Evolutionary conservation across 768 basidiomycete genomes (phyloP).

Genomic region (Trametes sanguinea): DNA sequence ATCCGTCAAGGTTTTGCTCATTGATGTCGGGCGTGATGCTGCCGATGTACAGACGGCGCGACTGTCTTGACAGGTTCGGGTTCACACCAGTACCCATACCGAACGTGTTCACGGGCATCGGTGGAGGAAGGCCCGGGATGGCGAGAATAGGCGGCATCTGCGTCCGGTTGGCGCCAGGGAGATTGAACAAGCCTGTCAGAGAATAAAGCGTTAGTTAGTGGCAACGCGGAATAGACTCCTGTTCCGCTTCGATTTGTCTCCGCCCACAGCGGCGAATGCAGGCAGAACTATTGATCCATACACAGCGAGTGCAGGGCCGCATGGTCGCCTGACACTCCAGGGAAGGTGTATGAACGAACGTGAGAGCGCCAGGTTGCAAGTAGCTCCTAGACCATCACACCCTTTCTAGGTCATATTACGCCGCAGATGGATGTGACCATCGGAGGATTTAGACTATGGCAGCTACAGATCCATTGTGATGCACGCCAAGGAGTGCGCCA

Average conservation of each 20-base stretch:
- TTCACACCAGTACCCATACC: slow-evolving; percentile 86
- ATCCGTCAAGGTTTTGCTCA: slow-evolving; percentile 87
- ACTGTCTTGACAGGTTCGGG: slow-evolving; percentile 90
- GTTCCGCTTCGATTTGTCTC: neutral
- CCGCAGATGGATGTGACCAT: neutral
- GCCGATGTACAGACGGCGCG: slow-evolving; percentile 93
- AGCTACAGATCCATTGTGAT: neutral
- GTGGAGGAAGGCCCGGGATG: slow-evolving; percentile 79
- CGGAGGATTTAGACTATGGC: neutral
- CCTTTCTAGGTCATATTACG: slow-evolving; percentile 1
- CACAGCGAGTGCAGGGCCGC: neutral
- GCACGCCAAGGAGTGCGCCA: slow-evolving; percentile 2
- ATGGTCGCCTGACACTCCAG: neutral
- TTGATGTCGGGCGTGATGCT: slow-evolving; percentile 95
- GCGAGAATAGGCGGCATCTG: slow-evolving; percentile 82
- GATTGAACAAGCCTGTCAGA: slow-evolving; percentile 85
- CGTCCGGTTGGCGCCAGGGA: slow-evolving; percentile 91
- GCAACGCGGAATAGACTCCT: neutral
- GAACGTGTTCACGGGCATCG: slow-evolving; percentile 81
- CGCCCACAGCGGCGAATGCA: neutral
- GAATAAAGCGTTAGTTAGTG: slow-evolving; percentile 6
- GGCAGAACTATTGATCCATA: neutral
- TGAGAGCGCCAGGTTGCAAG: neutral
- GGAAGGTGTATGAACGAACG: neutral
- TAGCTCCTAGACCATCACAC: neutral